Percentiles rank a stretch among this genome's conserved stretches.
Evolutionary conservation across 164 flowering plant species (phyloP).

Genomic region (Dillenia turbinata): DNA sequence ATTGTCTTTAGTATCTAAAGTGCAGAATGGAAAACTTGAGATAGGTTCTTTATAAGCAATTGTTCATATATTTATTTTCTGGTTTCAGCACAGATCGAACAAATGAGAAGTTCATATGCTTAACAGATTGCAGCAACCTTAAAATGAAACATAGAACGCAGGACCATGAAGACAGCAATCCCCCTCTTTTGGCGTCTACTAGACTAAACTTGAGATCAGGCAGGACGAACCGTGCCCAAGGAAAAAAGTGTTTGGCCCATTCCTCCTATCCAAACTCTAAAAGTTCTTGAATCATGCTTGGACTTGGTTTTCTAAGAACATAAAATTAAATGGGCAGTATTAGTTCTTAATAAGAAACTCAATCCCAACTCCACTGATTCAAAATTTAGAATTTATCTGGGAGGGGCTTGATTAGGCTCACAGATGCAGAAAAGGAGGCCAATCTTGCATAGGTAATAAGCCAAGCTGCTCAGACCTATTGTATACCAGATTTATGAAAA

Average conservation of each 20-base stretch:
- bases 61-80: too few species aligned
- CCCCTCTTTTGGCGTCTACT: background rate
- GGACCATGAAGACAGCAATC: background rate
- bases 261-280: background rate
- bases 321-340: background rate
- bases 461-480: too few species aligned
- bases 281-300: background rate
- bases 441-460: too few species aligned
- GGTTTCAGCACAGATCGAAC: background rate
- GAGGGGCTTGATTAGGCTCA: too few species aligned
- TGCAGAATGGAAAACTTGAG: too few species aligned
- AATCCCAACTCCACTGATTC: too few species aligned
- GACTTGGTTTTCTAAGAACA: background rate
- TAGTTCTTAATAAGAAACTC: too few species aligned
- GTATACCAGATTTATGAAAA: too few species aligned
- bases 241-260: background rate
- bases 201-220: background rate
- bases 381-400: too few species aligned
- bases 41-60: too few species aligned
- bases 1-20: too few species aligned
- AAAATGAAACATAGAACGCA: background rate
- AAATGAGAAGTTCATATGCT: background rate
- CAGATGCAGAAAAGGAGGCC: too few species aligned
- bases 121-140: background rate
- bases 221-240: background rate